Evolutionary conservation across 2,329 filamentous ascomycete species (phyloP), one percentile per base, ranked within the genome.

Genomic region (Seiridium cupressi): DNA sequence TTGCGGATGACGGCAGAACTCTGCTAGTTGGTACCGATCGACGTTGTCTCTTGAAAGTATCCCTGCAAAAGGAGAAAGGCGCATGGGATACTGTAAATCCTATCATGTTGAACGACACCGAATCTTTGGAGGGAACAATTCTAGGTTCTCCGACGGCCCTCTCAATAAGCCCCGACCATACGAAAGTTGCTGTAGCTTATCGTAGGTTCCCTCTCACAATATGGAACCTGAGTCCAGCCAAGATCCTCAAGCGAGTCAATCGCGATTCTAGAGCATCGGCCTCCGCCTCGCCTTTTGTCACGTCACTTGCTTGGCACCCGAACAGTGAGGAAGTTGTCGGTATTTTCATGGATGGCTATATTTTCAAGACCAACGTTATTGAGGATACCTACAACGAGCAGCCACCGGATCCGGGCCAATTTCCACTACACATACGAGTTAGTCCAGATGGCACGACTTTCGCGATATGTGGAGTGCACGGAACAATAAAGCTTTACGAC

Each of bases 291-390:
- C 36, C 55, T 61, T n/a, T 51, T 32, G 48, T 51, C 5, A 36
- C 26, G 9, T 51, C 48, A 51, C 47, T 69, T 34, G 60, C 60
- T 3, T 71, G 67, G 66, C 63, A 69, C 47, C 66, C 64, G 2
- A 57, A 64, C 34, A 63, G 47, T 11, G 63, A 58, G 3, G 61
- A 69, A 10, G 44, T 71, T 0, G 38, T 71, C 11, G 67, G 69
- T 4, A 63, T 71, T 7, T 70, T 49, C 18, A 44, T 38, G 49
- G 63, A 64, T 34, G 65, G 66, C 8, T 60, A 58, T 26, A 61
- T 70, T 4, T 70, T 72, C 61, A 70, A 70, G 58, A 68, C 66
- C 63, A 56, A 59, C 51, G 59, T 63, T 4, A 49, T 60, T 26
- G 64, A 65, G 9, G 60, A 63, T 38, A 64, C 31, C 5, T 56